A percentile compares a stretch with the other conserved stretches of the same genome.
phyloP scores from a whole-genome alignment of 2,329 filamentous ascomycete genomes.

The Colletotrichum liaoningense region DNA sequence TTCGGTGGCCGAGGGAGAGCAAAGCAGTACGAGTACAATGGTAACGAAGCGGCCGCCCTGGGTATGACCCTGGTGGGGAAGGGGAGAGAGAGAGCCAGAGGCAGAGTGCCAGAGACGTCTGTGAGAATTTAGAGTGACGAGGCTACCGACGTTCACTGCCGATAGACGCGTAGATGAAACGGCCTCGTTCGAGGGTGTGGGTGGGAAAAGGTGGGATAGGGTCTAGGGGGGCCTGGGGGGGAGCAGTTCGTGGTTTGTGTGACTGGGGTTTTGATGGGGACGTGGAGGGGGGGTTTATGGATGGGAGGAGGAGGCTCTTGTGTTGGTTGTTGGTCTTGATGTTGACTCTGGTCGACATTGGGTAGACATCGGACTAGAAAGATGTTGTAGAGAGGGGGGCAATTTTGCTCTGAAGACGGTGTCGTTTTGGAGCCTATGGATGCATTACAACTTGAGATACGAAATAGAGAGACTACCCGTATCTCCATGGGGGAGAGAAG shows the following conservation, averaged over 20 bases:
- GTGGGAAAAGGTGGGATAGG: not conserved
- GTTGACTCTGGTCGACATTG: not conserved
- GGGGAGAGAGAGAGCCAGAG: no score
- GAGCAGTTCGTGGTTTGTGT: not conserved
- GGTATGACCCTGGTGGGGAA: not conserved
- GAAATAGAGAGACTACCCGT: no score
- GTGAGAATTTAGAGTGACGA: not conserved
- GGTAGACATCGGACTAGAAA: not conserved
- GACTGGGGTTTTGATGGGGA: not conserved
- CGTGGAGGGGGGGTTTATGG: not conserved
- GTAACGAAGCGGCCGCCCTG: not conserved
- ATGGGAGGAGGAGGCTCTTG: not conserved
- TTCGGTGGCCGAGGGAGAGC: not conserved
- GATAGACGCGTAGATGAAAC: conserved; percentile 31
- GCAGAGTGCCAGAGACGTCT: not conserved
- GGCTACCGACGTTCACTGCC: conserved; percentile 23
- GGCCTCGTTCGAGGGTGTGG: conserved; percentile 18
- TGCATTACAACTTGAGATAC: no score
- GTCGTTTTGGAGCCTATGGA: no score
- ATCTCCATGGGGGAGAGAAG: not conserved
- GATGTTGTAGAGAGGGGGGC: no score
- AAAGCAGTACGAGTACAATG: not conserved
- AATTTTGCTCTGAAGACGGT: no score
- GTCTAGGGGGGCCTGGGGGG: not conserved
- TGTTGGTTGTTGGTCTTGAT: not conserved